phyloP scores from a whole-genome alignment of 345 rosid species.

The Ceriops tagal region DNA sequence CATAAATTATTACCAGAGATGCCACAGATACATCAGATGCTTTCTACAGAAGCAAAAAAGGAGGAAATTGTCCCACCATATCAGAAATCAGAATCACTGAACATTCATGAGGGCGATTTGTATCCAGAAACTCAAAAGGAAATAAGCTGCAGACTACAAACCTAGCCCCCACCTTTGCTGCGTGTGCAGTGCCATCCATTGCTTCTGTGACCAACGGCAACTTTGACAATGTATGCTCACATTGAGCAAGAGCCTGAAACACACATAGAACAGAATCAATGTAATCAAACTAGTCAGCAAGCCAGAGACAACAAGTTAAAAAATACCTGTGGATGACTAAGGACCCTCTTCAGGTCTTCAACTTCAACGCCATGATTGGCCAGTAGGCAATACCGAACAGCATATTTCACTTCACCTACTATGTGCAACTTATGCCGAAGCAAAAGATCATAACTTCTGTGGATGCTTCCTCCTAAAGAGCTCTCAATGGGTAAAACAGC shows the following conservation, averaged over 20 bases:
- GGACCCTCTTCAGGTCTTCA: slow-evolving; percentile 75
- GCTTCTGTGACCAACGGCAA: slow-evolving; percentile 27
- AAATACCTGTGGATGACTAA: slow-evolving; percentile 96
- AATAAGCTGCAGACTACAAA: neutral
- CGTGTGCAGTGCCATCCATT: slow-evolving; percentile 91
- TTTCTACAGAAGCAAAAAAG: too few relatives aligned
- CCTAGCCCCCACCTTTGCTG: slow-evolving; percentile 65
- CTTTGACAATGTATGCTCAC: too few relatives aligned
- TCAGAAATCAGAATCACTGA: neutral
- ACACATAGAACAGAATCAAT: too few relatives aligned
- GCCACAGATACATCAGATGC: too few relatives aligned
- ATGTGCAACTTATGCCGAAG: slow-evolving; percentile 89
- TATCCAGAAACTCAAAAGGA: slow-evolving; percentile 1
- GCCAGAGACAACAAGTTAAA: neutral
- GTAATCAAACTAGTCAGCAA: too few relatives aligned
- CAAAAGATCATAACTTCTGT: slow-evolving; percentile 86
- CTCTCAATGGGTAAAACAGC: slow-evolving; percentile 96
- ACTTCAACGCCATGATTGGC: slow-evolving; percentile 80
- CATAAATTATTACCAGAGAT: too few relatives aligned
- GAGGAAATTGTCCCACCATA: neutral
- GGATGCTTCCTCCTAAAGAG: slow-evolving; percentile 97
- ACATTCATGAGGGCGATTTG: neutral
- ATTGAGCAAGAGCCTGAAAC: too few relatives aligned
- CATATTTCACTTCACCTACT: slow-evolving; percentile 91
- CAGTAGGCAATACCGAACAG: slow-evolving; percentile 81